Base-by-base conservation (phyloP, 176 grass and related monocot species). In the Pharus latifolius region DNA sequence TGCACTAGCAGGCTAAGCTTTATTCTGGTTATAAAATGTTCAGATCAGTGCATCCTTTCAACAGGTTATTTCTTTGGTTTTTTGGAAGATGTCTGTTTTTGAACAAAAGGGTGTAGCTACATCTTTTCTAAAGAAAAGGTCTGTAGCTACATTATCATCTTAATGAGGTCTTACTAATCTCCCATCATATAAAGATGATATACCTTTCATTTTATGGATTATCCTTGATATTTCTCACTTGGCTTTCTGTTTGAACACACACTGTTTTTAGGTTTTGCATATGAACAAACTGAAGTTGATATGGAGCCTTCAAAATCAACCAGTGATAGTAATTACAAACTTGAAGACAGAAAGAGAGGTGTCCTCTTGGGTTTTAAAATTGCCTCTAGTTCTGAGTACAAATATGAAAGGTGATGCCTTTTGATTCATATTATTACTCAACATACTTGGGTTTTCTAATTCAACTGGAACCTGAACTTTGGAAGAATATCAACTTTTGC, bases 241-340 rank as follows among this genome's bases (percentile, higher is more conserved):
- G 17, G 3, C 4, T 45, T 68, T 40, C 32, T 44, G 15, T 79
- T 22, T 44, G 67, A 14, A 69, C 20, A 74, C 60, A 67, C 74
- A 24, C 51, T 60, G 19, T 60, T 30, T 80, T 56, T 79, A 98
- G 94, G 81, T 80, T 85, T 98, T 49, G 58, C 75, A 54, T 91
- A 89, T 79, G 95, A 98, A 75, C 95, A 69, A 77, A 93, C 82
- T 53, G 90, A 93, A 88, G 95, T 93, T 49, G 95, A 98, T 69
- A 71, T 91, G 17, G 95, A 98, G 55, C 84, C 84, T 78, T 65
- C 84, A 67, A 88, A 80, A 81, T 28, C 23, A 69, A 23, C 75
- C 44, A 31, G 63, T 44, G 77, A 88, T 68, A 72, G 61, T 58
- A 88, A 83, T 32, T 77, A 85, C 52, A 86, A 79, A 74, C 73